These are phyloP conservation scores for Obelidium mucronatum DNA, from an alignment of 192 early-diverging fungal species.

Conservation along the genomic window DNA sequence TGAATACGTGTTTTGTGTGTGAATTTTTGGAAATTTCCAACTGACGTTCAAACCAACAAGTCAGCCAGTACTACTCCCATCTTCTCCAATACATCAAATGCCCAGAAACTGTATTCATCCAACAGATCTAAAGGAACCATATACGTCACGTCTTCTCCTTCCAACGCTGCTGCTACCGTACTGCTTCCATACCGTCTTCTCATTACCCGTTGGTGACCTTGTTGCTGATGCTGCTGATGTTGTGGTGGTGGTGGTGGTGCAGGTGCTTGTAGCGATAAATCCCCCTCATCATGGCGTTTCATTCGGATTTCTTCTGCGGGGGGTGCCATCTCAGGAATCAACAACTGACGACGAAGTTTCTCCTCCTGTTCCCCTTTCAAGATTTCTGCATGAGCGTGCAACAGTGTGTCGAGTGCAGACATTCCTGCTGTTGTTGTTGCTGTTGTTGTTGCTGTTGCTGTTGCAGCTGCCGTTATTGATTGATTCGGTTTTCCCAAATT, in stretches of 20 bases:
- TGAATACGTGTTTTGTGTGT: no score
- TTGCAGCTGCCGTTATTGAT: neutral
- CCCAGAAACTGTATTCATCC: conserved; percentile 24
- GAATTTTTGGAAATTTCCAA: no score
- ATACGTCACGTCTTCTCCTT: neutral
- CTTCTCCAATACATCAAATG: conserved; percentile 25
- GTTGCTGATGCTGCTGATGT: neutral
- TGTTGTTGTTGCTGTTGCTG: neutral
- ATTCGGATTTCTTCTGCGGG: neutral
- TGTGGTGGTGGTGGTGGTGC: neutral
- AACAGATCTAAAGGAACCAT: conserved; percentile 15
- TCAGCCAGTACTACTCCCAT: no score
- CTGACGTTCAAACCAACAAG: no score
- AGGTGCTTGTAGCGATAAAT: neutral
- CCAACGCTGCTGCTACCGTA: neutral
- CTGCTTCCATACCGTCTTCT: neutral
- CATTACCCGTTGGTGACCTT: neutral
- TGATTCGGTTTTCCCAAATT: no score
- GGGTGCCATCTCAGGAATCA: conserved; percentile 7
- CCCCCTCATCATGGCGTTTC: neutral
- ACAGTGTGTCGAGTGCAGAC: neutral
- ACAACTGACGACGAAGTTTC: no score
- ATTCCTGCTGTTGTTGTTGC: neutral
- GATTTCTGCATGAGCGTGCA: neutral
- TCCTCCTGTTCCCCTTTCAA: no score